Evolutionary conservation across 2,329 filamentous ascomycete species (phyloP).

Genomic region (Colletotrichum kahawae): DNA sequence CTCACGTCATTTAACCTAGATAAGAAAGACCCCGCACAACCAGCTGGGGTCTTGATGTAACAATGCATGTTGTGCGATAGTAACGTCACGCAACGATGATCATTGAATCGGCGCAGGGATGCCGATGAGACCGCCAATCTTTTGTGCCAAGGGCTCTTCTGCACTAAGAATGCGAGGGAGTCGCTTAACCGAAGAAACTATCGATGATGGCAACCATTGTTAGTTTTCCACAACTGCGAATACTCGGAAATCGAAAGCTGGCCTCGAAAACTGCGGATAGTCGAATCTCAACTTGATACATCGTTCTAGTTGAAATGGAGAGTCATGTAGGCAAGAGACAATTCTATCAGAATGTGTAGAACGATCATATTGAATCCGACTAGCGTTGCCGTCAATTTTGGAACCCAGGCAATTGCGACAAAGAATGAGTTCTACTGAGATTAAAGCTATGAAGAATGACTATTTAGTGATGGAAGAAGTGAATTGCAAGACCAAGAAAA

Average conservation of each 20-base stretch:
- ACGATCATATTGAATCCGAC: too few relatives aligned
- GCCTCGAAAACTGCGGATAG: too few relatives aligned
- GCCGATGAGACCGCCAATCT: neutral
- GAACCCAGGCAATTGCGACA: too few relatives aligned
- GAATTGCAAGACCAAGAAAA: too few relatives aligned
- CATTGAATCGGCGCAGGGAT: neutral
- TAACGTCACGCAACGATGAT: neutral
- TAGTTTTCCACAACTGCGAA: neutral
- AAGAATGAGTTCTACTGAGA: too few relatives aligned
- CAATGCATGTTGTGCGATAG: neutral
- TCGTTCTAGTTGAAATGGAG: too few relatives aligned
- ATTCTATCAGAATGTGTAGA: too few relatives aligned
- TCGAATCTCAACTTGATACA: too few relatives aligned
- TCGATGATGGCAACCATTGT: rapidly evolving
- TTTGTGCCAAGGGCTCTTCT: neutral
- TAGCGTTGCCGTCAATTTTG: too few relatives aligned
- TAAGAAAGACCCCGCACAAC: neutral
- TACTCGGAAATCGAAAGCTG: neutral
- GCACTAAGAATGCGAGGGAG: rapidly evolving
- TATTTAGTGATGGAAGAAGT: too few relatives aligned
- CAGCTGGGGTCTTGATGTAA: neutral
- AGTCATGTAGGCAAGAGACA: too few relatives aligned
- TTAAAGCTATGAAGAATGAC: too few relatives aligned
- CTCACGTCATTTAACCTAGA: neutral
- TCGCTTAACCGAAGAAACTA: neutral